phyloP scores from a whole-genome alignment of 1,284 basidiomycete species.

The Heterobasidion occidentale region DNA sequence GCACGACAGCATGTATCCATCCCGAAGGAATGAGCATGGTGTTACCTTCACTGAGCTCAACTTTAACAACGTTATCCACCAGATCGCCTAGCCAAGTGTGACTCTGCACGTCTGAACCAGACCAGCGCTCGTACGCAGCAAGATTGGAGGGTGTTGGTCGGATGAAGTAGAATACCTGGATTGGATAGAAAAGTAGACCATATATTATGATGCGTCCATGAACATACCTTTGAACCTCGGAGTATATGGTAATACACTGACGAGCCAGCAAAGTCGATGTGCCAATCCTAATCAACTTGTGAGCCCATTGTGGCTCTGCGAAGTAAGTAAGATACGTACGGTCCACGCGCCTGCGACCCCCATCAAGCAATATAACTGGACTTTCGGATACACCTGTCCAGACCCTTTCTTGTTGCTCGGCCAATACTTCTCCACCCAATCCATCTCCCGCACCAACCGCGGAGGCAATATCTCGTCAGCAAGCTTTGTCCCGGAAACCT shows the following conservation, averaged over 20 bases:
- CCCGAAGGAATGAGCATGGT: slow-evolving; percentile 97
- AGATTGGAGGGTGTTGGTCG: slow-evolving; percentile 84
- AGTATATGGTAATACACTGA: slow-evolving; percentile 93
- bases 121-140: slow-evolving; percentile 85
- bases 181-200: slow-evolving; percentile 6
- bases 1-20: slow-evolving; percentile 94
- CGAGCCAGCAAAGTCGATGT: slow-evolving; percentile 92
- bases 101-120: slow-evolving; percentile 83
- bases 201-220: neutral
- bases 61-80: slow-evolving; percentile 83
- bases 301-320: neutral
- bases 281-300: slow-evolving; percentile 75
- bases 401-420: slow-evolving; percentile 67
- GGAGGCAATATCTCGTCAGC: slow-evolving; percentile 74
- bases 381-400: slow-evolving; percentile 81
- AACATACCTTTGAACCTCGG: slow-evolving; percentile 64
- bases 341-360: slow-evolving; percentile 85
- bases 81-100: slow-evolving; percentile 88
- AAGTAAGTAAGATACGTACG: slow-evolving; percentile 34
- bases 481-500: slow-evolving; percentile 27
- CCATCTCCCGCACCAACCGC: slow-evolving; percentile 78
- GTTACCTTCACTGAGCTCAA: slow-evolving; percentile 77
- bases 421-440: slow-evolving; percentile 98
- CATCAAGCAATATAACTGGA: slow-evolving; percentile 96
- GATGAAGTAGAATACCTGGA: slow-evolving; percentile 90